Conservation (phyloP, 164 flowering plant species). For the Malania oleifera region DNA sequence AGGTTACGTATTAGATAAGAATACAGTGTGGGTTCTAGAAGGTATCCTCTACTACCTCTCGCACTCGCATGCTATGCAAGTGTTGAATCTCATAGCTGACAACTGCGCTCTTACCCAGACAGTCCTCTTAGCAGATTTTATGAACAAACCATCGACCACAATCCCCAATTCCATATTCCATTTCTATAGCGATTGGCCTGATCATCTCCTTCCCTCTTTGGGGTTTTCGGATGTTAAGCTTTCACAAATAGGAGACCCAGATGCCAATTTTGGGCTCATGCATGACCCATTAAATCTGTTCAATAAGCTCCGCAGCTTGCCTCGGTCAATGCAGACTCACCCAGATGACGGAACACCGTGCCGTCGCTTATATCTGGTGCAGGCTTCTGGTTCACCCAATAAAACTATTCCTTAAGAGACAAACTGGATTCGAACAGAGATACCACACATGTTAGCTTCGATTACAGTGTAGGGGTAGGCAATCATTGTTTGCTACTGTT, state of each 20-base stretch:
- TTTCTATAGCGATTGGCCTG: slow-evolving; percentile 92
- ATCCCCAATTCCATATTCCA: slow-evolving; percentile 55
- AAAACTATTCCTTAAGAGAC: slow-evolving; percentile 22
- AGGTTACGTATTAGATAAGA: slow-evolving; percentile 63
- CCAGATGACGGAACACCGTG: slow-evolving; percentile 90
- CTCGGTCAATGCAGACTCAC: slow-evolving; percentile 63
- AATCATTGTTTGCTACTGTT: slow-evolving; percentile 8
- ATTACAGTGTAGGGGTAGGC: slow-evolving; percentile 9
- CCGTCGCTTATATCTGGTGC: slow-evolving; percentile 70
- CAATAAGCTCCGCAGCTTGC: slow-evolving; percentile 73
- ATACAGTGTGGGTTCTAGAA: slow-evolving; percentile 84
- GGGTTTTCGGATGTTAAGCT: slow-evolving; percentile 75
- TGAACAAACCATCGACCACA: slow-evolving; percentile 75
- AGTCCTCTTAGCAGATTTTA: slow-evolving; percentile 81
- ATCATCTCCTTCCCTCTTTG: slow-evolving; percentile 73
- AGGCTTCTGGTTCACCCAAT: slow-evolving; percentile 68
- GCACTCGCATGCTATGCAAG: slow-evolving; percentile 60
- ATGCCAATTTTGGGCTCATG: slow-evolving; percentile 81
- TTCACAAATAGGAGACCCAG: slow-evolving; percentile 91
- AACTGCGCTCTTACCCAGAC: slow-evolving; percentile 48
- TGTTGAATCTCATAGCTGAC: slow-evolving; percentile 62
- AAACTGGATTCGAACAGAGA: slow-evolving; percentile 10
- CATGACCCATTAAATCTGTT: slow-evolving; percentile 73
- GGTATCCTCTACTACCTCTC: slow-evolving; percentile 77
- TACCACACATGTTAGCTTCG: slow-evolving; percentile 14